Evolutionary conservation across 495 filamentous ascomycete genomes (phyloP).

Genomic region (Neurospora sp.): DNA sequence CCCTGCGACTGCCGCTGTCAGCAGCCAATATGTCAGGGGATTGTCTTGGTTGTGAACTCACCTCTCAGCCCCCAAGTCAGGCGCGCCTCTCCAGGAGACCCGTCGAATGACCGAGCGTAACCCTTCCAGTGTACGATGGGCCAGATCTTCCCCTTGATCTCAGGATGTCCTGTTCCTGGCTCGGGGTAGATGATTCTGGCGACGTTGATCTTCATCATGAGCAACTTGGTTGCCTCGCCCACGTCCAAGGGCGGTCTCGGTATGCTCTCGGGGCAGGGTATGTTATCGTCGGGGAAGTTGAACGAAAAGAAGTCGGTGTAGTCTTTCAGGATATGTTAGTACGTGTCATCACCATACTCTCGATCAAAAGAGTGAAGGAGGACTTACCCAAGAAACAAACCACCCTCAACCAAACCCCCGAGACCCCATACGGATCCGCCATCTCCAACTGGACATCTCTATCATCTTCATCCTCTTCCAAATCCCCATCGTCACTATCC

Average conservation of each 20-base stretch:
- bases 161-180: conserved; percentile 4
- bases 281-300: conserved; percentile 39
- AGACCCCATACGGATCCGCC: conserved; percentile 49
- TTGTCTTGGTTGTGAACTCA: conserved; percentile 25
- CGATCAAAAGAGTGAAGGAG: background rate
- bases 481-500: background rate
- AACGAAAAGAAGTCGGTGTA: conserved; percentile 52
- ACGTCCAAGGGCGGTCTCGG: conserved; percentile 40
- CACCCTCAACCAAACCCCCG: conserved; percentile 49
- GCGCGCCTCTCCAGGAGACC: conserved; percentile 44
- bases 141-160: conserved; percentile 35
- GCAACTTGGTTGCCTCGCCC: conserved; percentile 53
- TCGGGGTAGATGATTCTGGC: conserved; percentile 39
- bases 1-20: conserved; percentile 23
- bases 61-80: conserved; percentile 43
- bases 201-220: conserved; percentile 48
- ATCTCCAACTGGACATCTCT: conserved; percentile 20
- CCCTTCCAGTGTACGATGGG: conserved; percentile 52
- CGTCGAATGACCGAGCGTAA: conserved; percentile 41
- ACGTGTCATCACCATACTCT: background rate
- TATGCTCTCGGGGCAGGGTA: conserved; percentile 18
- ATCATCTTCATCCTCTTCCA: conserved; percentile 2
- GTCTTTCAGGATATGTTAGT: conserved; percentile 23
- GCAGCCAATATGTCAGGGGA: background rate
- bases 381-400: conserved; percentile 38